Percentiles rank a stretch among this genome's conserved stretches.
phyloP scores from a whole-genome alignment of 768 basidiomycete genomes.

The Kwoniella botswanensis region DNA sequence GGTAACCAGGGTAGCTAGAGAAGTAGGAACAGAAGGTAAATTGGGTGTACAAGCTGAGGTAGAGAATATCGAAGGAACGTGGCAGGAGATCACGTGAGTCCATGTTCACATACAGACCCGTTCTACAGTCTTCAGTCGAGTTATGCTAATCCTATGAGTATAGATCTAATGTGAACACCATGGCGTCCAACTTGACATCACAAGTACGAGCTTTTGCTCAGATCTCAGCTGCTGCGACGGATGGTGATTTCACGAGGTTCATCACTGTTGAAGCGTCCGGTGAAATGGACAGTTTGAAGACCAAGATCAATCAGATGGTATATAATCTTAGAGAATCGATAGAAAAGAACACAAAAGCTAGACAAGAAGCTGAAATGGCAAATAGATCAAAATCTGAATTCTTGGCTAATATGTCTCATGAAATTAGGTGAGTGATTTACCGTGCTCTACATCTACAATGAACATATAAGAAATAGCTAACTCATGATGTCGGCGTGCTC shows the following conservation, averaged over 20 bases:
- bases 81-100: slow-evolving; percentile 96
- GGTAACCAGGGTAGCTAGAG: slow-evolving; percentile 93
- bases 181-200: slow-evolving; percentile 64
- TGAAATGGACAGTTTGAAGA: slow-evolving; percentile 99
- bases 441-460: background rate
- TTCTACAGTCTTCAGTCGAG: too few species aligned
- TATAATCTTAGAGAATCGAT: slow-evolving; percentile 95
- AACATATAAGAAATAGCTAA: background rate
- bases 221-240: slow-evolving; percentile 97
- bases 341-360: slow-evolving; percentile 97
- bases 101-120: background rate
- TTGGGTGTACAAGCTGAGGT: slow-evolving; percentile 97
- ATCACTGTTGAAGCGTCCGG: slow-evolving; percentile 98
- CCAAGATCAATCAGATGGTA: slow-evolving; percentile 86
- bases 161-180: slow-evolving; percentile 94
- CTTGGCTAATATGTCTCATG: slow-evolving; percentile 98
- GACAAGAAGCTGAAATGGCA: slow-evolving; percentile 96
- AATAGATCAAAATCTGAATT: slow-evolving; percentile 97
- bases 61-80: slow-evolving; percentile 94
- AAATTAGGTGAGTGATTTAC: slow-evolving; percentile 74
- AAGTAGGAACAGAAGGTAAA: slow-evolving; percentile 99
- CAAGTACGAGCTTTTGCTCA: slow-evolving; percentile 95
- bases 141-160: background rate
- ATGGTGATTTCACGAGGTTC: slow-evolving; percentile 97
- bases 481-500: background rate